Evolutionary conservation across 176 grass and related monocot genomes (phyloP), one percentile per base, ranked within the genome.

Genomic region (Zizania latifolia): DNA sequence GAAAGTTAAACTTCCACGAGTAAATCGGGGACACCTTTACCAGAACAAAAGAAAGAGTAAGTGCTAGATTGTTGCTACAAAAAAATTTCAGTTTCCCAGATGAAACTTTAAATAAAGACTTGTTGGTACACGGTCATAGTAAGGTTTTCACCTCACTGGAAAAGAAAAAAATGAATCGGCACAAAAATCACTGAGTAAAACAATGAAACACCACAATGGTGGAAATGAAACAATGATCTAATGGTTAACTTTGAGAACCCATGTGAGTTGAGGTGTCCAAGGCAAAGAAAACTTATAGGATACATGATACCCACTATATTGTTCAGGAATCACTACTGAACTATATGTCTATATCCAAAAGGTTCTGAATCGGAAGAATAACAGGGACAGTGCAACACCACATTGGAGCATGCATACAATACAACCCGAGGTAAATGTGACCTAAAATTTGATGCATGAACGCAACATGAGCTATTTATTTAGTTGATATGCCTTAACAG

Each of bases 1-100:
- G 14, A 65, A 83, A 88, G 54, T 83, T 68, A 87, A 78, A 68
- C 10, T 72, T 48, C 17, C 64, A 62, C 16, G 37, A 39, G 17
- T 43, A 50, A 60, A 57, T 31, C 39, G 59, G 59, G 74, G 68
- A 59, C n/a, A 29, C 17, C 11, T 62, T 61, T 26, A 0, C 6
- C 11, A 60, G 16, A 40, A 74, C 58, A 43, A 50, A 60, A 62
- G 1, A 65, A 39, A n/a, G 5, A 33, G 48, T 46, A 57, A 63
- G 17, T 22, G 28, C 69, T 21, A 10, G 14, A 74, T 12, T 24
- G 1, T 83, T 43, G 14, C 4, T 51, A 58, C 8, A 23, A 67
- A 0, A 58, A 19, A 27, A 21, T 53, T 58, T 45, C 80, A 66
- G 37, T 45, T 58, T 14, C 29, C 60, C 7, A 33, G 34, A 35